Conservation (phyloP, 1,284 basidiomycete species). For the Pseudozyma hubeiensis region DNA sequence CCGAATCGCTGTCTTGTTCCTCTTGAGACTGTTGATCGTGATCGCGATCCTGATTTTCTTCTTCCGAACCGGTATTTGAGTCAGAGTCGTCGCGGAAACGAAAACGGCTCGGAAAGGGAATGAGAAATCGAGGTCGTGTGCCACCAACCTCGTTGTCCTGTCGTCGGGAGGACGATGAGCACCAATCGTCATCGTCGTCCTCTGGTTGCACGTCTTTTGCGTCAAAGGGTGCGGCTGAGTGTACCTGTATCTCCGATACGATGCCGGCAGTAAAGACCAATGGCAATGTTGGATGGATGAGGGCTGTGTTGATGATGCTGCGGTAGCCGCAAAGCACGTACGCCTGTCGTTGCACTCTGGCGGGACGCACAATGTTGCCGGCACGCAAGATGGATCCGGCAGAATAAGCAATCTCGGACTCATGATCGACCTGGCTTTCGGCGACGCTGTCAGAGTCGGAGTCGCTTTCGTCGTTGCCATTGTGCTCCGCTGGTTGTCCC, state of each 20-base stretch:
- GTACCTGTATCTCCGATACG: slow-evolving; percentile 11
- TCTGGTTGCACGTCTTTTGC: neutral
- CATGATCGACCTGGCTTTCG: slow-evolving; percentile 17
- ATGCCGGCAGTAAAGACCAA: slow-evolving; percentile 34
- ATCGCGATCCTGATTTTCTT: slow-evolving; percentile 3
- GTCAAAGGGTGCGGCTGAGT: slow-evolving; percentile 21
- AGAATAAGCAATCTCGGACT: slow-evolving; percentile 23
- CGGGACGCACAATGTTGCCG: slow-evolving; percentile 23
- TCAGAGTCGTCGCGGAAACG: neutral
- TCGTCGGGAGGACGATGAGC: too few relatives aligned
- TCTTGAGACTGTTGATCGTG: neutral
- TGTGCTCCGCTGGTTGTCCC: neutral
- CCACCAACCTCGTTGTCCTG: slow-evolving; percentile 5
- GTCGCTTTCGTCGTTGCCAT: slow-evolving; percentile 3
- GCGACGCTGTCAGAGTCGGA: slow-evolving; percentile 4
- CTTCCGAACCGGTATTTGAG: neutral
- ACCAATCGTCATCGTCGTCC: neutral
- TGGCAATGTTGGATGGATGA: slow-evolving; percentile 39
- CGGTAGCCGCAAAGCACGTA: slow-evolving; percentile 33
- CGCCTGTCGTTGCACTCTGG: slow-evolving; percentile 12
- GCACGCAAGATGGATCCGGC: slow-evolving; percentile 22
- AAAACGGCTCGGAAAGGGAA: neutral
- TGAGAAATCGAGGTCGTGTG: slow-evolving; percentile 13
- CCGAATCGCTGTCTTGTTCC: too few relatives aligned
- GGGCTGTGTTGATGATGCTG: slow-evolving; percentile 37